Percentiles rank a stretch among this genome's conserved stretches.
Evolutionary conservation across 495 filamentous ascomycete genomes (phyloP).

Genomic region (Lentithecium fluviatile): DNA sequence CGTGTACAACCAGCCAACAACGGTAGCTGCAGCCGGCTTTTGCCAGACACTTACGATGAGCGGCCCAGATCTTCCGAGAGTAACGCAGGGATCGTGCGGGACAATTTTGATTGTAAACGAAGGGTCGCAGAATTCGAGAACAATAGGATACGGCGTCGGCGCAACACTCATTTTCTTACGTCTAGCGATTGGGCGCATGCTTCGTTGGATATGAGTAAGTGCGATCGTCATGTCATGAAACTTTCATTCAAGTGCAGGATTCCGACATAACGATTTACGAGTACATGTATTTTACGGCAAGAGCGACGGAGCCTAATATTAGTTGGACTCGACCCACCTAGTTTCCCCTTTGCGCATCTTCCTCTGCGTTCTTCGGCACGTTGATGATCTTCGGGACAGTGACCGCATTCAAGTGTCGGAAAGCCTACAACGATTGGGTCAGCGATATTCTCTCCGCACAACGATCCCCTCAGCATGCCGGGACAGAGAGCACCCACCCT

Average conservation of each 20-base stretch:
- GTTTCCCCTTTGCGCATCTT: slow-evolving; percentile 46
- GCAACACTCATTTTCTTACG: slow-evolving; percentile 6
- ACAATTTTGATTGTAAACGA: slow-evolving; percentile 33
- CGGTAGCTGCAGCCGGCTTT: slow-evolving; percentile 6
- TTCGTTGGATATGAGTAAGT: slow-evolving; percentile 8
- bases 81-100: slow-evolving; percentile 25
- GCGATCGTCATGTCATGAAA: background rate
- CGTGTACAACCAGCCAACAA: background rate
- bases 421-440: slow-evolving; percentile 43
- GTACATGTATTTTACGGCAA: background rate
- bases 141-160: slow-evolving; percentile 5
- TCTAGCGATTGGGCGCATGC: slow-evolving; percentile 19
- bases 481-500: slow-evolving; percentile 30
- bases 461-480: too few species aligned
- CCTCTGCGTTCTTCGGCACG: slow-evolving; percentile 58
- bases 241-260: background rate
- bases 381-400: slow-evolving; percentile 55
- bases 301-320: background rate
- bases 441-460: too few species aligned
- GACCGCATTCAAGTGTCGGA: slow-evolving; percentile 56
- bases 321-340: background rate
- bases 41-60: slow-evolving; percentile 29
- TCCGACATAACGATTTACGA: slow-evolving; percentile 1
- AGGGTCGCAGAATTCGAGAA: background rate
- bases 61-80: slow-evolving; percentile 30